These are phyloP conservation scores for Suhomyces coccinellae DNA, from an alignment of 1,139 yeast species.

Conservation along the genomic window DNA sequence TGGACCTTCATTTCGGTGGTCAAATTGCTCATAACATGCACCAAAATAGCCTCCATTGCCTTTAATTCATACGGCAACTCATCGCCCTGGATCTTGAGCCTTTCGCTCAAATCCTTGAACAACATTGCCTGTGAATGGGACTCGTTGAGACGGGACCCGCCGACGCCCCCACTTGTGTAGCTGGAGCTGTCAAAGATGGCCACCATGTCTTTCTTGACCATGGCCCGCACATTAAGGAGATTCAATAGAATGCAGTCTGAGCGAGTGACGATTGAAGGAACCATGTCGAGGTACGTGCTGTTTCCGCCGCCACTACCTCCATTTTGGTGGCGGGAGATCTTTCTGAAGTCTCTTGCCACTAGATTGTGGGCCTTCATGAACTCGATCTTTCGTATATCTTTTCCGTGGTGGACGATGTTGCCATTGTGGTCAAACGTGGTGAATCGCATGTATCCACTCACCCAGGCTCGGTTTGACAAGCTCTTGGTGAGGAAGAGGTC, in stretches of 20 bases:
- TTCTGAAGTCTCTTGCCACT: conserved; percentile 44
- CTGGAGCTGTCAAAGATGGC: conserved; percentile 38
- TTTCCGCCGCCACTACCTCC: conserved; percentile 7
- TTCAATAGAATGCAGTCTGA: conserved; percentile 40
- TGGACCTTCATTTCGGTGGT: conserved; percentile 48
- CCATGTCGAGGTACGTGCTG: conserved; percentile 34
- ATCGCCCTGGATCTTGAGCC: conserved; percentile 27
- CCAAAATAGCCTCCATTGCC: conserved; percentile 45
- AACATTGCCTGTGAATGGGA: conserved; percentile 39
- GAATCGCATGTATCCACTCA: conserved; percentile 50
- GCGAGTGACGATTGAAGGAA: conserved; percentile 44
- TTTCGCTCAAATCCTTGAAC: conserved; percentile 33
- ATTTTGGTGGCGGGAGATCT: conserved; percentile 33
- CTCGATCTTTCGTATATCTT: conserved; percentile 36
- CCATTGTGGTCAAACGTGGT: conserved; percentile 50
- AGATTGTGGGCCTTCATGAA: conserved; percentile 40
- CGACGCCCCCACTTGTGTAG: conserved; percentile 17
- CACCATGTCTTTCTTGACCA: conserved; percentile 42
- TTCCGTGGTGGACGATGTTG: conserved; percentile 40
- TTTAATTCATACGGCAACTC: conserved; percentile 44
- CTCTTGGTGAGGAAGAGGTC: conserved; percentile 27
- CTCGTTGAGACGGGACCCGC: conserved; percentile 33
- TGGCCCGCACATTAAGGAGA: conserved; percentile 42
- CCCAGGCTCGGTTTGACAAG: conserved; percentile 22
- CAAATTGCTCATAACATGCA: conserved; percentile 40